These are phyloP conservation scores for Sporodiniella umbellata DNA, from an alignment of 371 early-diverging fungal genomes.

Conservation along the genomic window DNA sequence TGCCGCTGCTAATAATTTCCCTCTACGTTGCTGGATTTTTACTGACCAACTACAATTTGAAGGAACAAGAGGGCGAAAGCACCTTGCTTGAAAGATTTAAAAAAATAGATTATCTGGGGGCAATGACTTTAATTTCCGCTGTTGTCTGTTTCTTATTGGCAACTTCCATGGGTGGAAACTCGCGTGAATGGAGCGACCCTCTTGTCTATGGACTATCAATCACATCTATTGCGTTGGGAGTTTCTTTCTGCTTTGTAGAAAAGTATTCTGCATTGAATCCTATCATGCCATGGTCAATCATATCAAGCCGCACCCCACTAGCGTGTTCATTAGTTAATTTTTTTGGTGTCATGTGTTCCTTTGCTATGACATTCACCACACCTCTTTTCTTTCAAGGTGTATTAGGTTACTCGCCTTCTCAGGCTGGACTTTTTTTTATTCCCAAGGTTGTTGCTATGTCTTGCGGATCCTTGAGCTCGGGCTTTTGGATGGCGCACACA, in stretches of 20 bases:
- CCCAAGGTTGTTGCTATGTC: conserved; percentile 28
- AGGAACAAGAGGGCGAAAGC: conserved; percentile 31
- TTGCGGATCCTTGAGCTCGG: conserved; percentile 26
- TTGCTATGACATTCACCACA: conserved; percentile 27
- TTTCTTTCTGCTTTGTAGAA: conserved; percentile 56
- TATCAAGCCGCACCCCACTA: conserved; percentile 36
- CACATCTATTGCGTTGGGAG: conserved; percentile 40
- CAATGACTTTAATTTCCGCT: conserved; percentile 43
- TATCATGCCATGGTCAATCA: conserved; percentile 63
- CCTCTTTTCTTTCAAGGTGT: conserved; percentile 41
- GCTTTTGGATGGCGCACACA: conserved; percentile 27
- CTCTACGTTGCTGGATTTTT: conserved; percentile 43
- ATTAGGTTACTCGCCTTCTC: conserved; percentile 22
- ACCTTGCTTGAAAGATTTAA: conserved; percentile 49
- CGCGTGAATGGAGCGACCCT: conserved; percentile 60
- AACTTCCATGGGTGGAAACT: conserved; percentile 63
- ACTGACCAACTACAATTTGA: conserved; percentile 38
- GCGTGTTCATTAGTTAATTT: conserved; percentile 37
- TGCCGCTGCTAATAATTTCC: conserved; percentile 62
- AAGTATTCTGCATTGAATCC: conserved; percentile 74
- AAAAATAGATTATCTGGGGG: conserved; percentile 66
- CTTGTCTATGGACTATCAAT: conserved; percentile 51
- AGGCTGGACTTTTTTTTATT: conserved; percentile 25
- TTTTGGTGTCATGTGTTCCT: conserved; percentile 34
- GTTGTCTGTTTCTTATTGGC: conserved; percentile 58